phyloP scores from a whole-genome alignment of 2,329 filamentous ascomycete genomes.

The Akanthomyces uredinophilus region DNA sequence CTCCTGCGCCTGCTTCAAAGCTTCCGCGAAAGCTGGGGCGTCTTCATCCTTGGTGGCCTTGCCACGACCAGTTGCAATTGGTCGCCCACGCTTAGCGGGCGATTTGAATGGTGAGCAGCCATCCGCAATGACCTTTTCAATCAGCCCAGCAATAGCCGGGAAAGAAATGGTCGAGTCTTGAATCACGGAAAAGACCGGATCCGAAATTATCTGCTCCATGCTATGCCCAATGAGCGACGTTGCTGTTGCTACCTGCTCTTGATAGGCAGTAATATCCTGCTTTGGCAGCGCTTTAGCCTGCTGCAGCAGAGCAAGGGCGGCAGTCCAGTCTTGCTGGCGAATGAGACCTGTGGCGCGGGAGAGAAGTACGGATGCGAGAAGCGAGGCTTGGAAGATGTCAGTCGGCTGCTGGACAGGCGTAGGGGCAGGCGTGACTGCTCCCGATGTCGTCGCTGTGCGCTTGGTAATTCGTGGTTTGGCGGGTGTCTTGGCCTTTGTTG shows the following conservation, averaged over 20 bases:
- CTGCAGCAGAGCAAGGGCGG: conserved; percentile 52
- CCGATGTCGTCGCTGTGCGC: conserved; percentile 18
- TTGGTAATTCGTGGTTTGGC: conserved; percentile 10
- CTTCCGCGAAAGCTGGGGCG: conserved; percentile 47
- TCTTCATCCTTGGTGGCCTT: conserved; percentile 28
- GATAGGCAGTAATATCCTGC: conserved; percentile 32
- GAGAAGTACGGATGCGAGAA: conserved; percentile 32
- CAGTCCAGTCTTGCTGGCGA: conserved; percentile 49
- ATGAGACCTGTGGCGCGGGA: conserved; percentile 41
- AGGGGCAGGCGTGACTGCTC: conserved; percentile 21
- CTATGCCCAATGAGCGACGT: conserved; percentile 64
- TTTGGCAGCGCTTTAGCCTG: conserved; percentile 42
- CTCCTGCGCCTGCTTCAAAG: conserved; percentile 60
- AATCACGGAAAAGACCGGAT: conserved; percentile 82
- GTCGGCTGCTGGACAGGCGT: conserved; percentile 22
- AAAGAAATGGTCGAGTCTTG: conserved; percentile 91
- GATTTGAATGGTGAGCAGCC: conserved; percentile 32
- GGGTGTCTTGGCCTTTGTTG: conserved; percentile 15
- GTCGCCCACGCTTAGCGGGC: conserved; percentile 29
- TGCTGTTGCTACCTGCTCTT: conserved; percentile 59
- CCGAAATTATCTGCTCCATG: conserved; percentile 65
- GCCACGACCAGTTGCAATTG: conserved; percentile 18
- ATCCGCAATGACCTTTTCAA: conserved; percentile 36
- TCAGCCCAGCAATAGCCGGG: conserved; percentile 55
- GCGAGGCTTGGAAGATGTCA: conserved; percentile 32